Percentiles rank a stretch among this genome's conserved stretches.
Conservation (phyloP, 768 basidiomycete genomes). For the Mycena olivaceomarginata region DNA sequence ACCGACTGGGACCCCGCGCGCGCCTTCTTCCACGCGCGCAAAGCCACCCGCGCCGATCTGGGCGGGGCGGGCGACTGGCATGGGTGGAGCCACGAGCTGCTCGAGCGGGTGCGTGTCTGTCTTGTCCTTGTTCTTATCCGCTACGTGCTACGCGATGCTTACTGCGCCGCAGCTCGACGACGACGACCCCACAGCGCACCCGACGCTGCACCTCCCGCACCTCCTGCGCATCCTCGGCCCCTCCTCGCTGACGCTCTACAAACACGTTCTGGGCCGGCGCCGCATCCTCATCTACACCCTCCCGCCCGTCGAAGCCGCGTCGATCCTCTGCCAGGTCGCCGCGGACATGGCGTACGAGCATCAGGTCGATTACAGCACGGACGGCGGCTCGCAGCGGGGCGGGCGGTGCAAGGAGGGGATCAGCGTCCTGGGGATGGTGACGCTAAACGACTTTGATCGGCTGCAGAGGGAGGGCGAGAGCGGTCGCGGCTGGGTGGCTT, state of each 20-base stretch:
- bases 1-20: slow-evolving; percentile 79
- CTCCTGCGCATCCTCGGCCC: slow-evolving; percentile 87
- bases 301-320: slow-evolving; percentile 88
- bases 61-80: slow-evolving; percentile 77
- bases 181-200: slow-evolving; percentile 57
- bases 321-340: slow-evolving; percentile 83
- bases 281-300: slow-evolving; percentile 88
- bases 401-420: slow-evolving; percentile 72
- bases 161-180: slow-evolving; percentile 50
- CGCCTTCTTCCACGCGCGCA: slow-evolving; percentile 80
- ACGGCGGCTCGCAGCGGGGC: slow-evolving; percentile 49
- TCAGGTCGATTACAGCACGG: slow-evolving; percentile 57
- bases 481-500: slow-evolving; percentile 90
- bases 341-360: slow-evolving; percentile 69
- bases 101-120: slow-evolving; percentile 66
- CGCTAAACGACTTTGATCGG: slow-evolving; percentile 82
- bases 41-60: slow-evolving; percentile 68
- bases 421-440: slow-evolving; percentile 87
- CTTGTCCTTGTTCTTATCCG: slow-evolving; percentile 15
- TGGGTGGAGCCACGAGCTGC: slow-evolving; percentile 78
- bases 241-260: slow-evolving; percentile 86
- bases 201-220: slow-evolving; percentile 84
- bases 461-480: slow-evolving; percentile 72
- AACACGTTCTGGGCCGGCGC: slow-evolving; percentile 83
- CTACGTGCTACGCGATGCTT: too few relatives aligned